Base-by-base conservation (phyloP, 106 monocot species). In the Iris macrosiphon region DNA sequence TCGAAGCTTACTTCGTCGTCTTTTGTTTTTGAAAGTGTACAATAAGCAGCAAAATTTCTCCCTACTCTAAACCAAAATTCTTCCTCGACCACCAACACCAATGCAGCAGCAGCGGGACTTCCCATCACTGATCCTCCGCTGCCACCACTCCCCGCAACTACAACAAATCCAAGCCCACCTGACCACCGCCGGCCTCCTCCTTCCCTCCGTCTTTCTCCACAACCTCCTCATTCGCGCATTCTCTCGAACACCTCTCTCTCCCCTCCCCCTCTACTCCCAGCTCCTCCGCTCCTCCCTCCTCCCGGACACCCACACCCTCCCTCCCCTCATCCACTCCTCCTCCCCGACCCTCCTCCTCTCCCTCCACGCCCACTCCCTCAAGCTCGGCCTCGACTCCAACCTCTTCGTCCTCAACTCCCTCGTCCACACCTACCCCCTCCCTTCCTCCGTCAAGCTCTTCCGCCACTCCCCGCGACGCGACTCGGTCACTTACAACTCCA, bases 231-330 rank as follows among this genome's bases (percentile, higher is more conserved):
- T 75, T 58, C 63, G 64, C 7, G 34, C 63, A 49, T 34, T 35
- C 29, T 37, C 55, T 29, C 20, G 47, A 30, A 18, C 49, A 52
- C 11, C 49, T 22, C 7, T 12, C 70, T 6, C 49, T 22, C 7
- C 10, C 70, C 18, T 72, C 53, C 34, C 66, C 31, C 60, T 81
- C 42, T 81, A 67, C 49, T 3, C 16, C 53, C 69, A 70, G 6
- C 59, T 83, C 62, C 78, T 75, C 71, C 73, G 73, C 54, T 54
- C 40, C 24, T 53, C 70, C 61, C 45, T 58, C 50, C 63, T 43
- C 40, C 78, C 78, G 29, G 60, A 74, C 63, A 23, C 65, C 31
- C 63, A 57, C 62, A 78, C 78, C 52, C 62, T 78, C 70, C 73
- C 78, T 14, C 24, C 54, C 29, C 53, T 83, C 62, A 70, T 78